Evolutionary conservation across 148 eudicot genomes (phyloP).

Genomic region (Chenopodium berlandieri): DNA sequence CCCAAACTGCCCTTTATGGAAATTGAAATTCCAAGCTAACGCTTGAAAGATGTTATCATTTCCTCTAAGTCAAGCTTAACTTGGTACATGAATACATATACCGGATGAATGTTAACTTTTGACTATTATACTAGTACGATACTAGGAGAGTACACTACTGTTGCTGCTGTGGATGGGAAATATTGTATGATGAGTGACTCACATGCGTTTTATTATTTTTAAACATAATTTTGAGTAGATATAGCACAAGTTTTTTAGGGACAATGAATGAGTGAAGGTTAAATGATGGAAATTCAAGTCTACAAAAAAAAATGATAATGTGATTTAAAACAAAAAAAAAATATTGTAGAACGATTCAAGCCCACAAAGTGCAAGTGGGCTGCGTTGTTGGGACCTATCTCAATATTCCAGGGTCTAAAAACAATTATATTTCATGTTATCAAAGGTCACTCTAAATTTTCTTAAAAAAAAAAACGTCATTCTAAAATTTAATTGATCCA

Average conservation of each 20-base stretch:
- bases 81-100: no score
- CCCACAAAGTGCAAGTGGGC: constrained; percentile 8
- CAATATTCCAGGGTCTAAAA: not conserved
- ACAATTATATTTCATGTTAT: not conserved
- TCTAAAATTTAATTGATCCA: not conserved
- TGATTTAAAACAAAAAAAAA: not conserved
- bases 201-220: not conserved
- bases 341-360: not conserved
- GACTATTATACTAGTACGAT: no score
- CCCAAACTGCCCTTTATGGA: no score
- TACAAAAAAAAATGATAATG: not conserved
- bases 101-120: no score
- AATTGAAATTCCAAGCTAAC: no score
- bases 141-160: no score
- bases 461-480: no score
- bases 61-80: no score
- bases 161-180: not conserved
- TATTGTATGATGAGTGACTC: not conserved
- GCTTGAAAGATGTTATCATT: no score
- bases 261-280: not conserved
- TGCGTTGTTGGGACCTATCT: not conserved
- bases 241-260: not conserved
- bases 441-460: not conserved
- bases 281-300: not conserved
- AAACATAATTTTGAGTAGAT: not conserved